Evolutionary conservation across 805 yeast species (phyloP).

Genomic region (Candida ipomoeae): DNA sequence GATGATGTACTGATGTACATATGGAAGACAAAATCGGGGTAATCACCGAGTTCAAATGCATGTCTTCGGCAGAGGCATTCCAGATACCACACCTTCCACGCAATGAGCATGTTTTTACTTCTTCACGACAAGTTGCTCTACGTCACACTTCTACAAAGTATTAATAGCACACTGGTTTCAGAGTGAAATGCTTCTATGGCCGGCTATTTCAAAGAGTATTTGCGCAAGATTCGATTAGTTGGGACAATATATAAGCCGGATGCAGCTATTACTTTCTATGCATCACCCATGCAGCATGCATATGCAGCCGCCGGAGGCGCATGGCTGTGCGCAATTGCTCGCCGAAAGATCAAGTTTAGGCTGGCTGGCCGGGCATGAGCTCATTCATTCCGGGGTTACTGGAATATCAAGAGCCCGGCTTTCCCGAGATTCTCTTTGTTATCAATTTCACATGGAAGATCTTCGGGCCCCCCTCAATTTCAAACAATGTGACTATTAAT

Average conservation of each 20-base stretch:
- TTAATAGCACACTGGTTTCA: not conserved
- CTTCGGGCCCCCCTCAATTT: not conserved
- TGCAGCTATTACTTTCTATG: not conserved
- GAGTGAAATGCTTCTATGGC: not conserved
- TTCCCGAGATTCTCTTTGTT: not conserved
- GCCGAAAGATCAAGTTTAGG: not conserved
- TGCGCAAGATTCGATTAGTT: constrained; percentile 1
- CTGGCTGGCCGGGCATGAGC: not conserved
- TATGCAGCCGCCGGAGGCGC: not conserved
- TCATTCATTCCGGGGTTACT: not conserved
- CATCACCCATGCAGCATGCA: not conserved
- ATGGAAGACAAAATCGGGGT: not conserved
- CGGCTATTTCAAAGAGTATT: not conserved
- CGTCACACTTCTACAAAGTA: no score
- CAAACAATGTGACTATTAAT: not conserved
- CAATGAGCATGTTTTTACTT: not conserved
- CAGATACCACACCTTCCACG: not conserved
- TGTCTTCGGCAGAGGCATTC: not conserved
- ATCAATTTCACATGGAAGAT: not conserved
- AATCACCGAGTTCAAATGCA: not conserved
- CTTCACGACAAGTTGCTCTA: not conserved
- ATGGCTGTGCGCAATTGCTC: not conserved
- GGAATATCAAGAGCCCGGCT: not conserved
- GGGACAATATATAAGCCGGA: not conserved
- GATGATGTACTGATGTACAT: not conserved